Evolutionary conservation across 2,329 filamentous ascomycete species (phyloP), one percentile per base, ranked within the genome.

Genomic region (Aureobasidium sp.): DNA sequence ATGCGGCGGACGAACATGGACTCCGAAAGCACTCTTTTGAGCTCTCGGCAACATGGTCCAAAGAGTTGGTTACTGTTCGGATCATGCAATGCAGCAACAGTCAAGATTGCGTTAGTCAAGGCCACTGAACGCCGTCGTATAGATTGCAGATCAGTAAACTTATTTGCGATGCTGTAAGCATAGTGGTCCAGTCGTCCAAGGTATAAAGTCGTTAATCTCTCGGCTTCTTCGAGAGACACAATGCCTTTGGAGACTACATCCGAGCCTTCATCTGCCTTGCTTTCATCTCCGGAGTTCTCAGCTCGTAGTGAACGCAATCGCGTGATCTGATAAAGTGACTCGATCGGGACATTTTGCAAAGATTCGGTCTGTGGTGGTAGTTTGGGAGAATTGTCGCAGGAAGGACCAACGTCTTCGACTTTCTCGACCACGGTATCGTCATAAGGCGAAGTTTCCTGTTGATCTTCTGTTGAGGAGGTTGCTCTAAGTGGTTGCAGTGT

Each of bases 21-120:
- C 15, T 74, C 78, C 0, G 82, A 81, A 46, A 85, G 80, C 13
- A 86, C 74, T 0, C 78, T 75, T 1, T 83, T 78, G 65, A 86
- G 85, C 64, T 84, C 82, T 59, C 77, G 77, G 68, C 82, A 85
- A 69, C 83, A 85, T 1, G 76, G 71, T 3, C 79, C 78, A 63
- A 86, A 81, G 2, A 81, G 79, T 15, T 75, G 74, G 5, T 79
- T 81, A 53, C 79, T 79, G 44, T 78, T 78, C 1, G 83, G 81
- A 43, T 84, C 81, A 67, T 86, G 83, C 2, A 85, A 74, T 0
- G 83, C 82, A 3, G 82, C 80, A 0, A 86, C 82, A 0, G 83
- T 82, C 6, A 84, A 75, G 26, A 84, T 81, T 0, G 81, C 80
- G 0, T 79, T 81, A 0, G 82, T 80, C 12, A 86, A 73, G 1